A percentile compares a stretch with the other conserved stretches of the same genome.
These are phyloP conservation scores for Centaurea solstitialis DNA, from an alignment of 129 eudicot genomes.

Conservation along the genomic window DNA sequence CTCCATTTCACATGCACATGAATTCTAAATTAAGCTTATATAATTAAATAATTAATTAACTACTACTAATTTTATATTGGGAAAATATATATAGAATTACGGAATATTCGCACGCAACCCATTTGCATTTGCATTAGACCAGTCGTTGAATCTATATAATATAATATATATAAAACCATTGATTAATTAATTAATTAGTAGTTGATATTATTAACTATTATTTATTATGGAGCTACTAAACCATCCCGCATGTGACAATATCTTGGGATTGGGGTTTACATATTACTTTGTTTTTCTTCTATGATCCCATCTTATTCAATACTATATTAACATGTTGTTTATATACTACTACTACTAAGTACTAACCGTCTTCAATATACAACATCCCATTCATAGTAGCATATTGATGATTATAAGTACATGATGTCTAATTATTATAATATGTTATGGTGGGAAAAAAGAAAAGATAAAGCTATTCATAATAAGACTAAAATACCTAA, in stretches of 20 bases:
- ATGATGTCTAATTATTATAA: not conserved
- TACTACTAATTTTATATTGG: too few relatives aligned
- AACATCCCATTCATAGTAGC: not conserved
- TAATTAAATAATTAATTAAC: too few relatives aligned
- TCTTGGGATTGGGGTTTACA: conserved; percentile 39
- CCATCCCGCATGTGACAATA: conserved; percentile 30
- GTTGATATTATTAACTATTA: not conserved
- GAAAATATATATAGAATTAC: not conserved
- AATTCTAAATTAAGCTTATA: not conserved
- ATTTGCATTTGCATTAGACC: conserved; percentile 26
- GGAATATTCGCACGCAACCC: conserved; percentile 39
- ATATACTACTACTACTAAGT: too few relatives aligned
- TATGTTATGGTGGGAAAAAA: too few relatives aligned
- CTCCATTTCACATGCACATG: not conserved
- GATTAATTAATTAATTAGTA: too few relatives aligned
- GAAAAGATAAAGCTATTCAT: not conserved
- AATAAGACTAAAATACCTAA: too few relatives aligned
- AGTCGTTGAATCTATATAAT: conserved; percentile 15
- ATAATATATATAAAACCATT: too few relatives aligned
- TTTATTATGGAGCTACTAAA: conserved; percentile 27
- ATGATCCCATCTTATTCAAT: conserved; percentile 38
- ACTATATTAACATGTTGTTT: conserved; percentile 16
- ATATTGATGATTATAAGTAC: not conserved
- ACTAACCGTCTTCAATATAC: not conserved
- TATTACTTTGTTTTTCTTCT: conserved; percentile 31